These are phyloP conservation scores for Marasmius tenuissimus DNA, from an alignment of 1,284 basidiomycete species.

Conservation along the genomic window DNA sequence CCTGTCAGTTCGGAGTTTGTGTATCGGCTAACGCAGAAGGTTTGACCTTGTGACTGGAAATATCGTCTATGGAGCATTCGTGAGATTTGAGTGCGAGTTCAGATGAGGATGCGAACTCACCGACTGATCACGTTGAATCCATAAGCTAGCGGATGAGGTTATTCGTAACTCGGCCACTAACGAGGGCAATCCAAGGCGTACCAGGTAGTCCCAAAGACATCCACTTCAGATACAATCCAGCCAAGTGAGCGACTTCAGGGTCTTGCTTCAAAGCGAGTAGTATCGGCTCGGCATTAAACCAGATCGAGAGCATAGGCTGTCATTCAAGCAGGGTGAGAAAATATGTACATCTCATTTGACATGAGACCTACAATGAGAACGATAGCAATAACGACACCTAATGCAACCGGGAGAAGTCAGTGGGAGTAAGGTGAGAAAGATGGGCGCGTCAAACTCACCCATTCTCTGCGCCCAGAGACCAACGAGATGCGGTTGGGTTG, in stretches of 20 bases:
- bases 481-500: conserved; percentile 77
- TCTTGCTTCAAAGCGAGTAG: conserved; percentile 84
- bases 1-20: not conserved
- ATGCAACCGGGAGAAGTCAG: not conserved
- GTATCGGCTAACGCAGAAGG: not conserved
- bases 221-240: conserved; percentile 77
- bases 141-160: conserved; percentile 55
- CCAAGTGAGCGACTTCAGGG: conserved; percentile 79
- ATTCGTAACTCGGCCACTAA: not conserved
- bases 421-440: conserved; percentile 1
- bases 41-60: conserved; percentile 81
- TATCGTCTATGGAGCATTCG: conserved; percentile 57
- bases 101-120: conserved; percentile 35
- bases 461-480: conserved; percentile 92
- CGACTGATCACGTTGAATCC: conserved; percentile 72
- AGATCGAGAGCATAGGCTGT: conserved; percentile 68
- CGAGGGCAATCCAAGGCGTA: conserved; percentile 14
- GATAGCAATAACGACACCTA: conserved; percentile 67
- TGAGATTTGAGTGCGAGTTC: not conserved
- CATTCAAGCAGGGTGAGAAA: not conserved
- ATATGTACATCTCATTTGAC: not conserved
- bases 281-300: conserved; percentile 82
- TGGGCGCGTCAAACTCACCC: conserved; percentile 45
- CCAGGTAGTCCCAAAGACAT: conserved; percentile 80
- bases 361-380: conserved; percentile 52